Percentiles rank a stretch among this genome's conserved stretches.
phyloP scores from a whole-genome alignment of 345 rosid species.

The Brassica cretica region DNA sequence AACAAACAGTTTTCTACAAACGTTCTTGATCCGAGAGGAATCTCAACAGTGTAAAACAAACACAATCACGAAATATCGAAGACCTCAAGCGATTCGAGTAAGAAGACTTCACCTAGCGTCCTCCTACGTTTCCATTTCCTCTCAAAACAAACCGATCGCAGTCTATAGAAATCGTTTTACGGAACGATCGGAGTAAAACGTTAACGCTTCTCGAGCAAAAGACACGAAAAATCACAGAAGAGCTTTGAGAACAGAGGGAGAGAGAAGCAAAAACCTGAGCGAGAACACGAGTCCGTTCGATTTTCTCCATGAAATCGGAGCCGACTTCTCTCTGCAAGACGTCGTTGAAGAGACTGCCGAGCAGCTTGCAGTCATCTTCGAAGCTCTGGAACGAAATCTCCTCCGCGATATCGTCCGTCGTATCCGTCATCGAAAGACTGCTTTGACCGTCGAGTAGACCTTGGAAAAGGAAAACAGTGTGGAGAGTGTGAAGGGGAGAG shows the following conservation, averaged over 20 bases:
- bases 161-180: neutral
- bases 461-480: slow-evolving; percentile 22
- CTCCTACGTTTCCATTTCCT: neutral
- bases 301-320: slow-evolving; percentile 58
- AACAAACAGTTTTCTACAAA: neutral
- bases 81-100: slow-evolving; percentile 22
- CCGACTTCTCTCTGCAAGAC: slow-evolving; percentile 87
- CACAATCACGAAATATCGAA: neutral
- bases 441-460: slow-evolving; percentile 20
- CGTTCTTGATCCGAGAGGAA: neutral
- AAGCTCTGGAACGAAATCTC: slow-evolving; percentile 91
- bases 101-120: neutral
- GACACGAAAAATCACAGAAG: neutral
- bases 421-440: slow-evolving; percentile 69
- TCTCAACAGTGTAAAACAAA: neutral
- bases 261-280: slow-evolving; percentile 59
- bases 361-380: slow-evolving; percentile 91
- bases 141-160: slow-evolving; percentile 2
- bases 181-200: slow-evolving; percentile 4
- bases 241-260: slow-evolving; percentile 2
- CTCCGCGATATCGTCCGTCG: slow-evolving; percentile 94
- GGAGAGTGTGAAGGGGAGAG: slow-evolving; percentile 12
- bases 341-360: slow-evolving; percentile 81
- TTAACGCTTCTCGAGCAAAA: neutral
- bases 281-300: slow-evolving; percentile 73